Evolutionary conservation across 148 eudicot species (phyloP).

Genomic region (Heliosperma pusillum): DNA sequence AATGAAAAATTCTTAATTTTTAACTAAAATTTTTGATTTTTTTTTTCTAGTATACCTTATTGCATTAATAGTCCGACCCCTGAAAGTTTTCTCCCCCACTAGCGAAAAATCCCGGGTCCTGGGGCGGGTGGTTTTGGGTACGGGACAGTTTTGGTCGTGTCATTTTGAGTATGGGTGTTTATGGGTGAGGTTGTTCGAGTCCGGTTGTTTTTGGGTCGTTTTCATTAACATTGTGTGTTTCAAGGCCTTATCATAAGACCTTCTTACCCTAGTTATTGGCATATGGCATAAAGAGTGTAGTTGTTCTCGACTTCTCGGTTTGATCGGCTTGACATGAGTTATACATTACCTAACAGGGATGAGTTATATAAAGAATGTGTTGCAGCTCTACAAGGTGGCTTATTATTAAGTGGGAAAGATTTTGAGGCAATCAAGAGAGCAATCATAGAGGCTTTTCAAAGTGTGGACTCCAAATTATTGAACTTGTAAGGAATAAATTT

Average conservation of each 20-base stretch:
- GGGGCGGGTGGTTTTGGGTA: too few relatives aligned
- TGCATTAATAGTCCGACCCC: too few relatives aligned
- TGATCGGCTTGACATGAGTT: constrained; percentile 18
- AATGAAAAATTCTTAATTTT: too few relatives aligned
- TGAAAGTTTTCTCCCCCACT: too few relatives aligned
- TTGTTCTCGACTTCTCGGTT: neutral
- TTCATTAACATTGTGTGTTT: neutral
- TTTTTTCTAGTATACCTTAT: too few relatives aligned
- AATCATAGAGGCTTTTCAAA: constrained; percentile 57
- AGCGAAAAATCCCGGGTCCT: too few relatives aligned
- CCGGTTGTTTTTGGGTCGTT: neutral
- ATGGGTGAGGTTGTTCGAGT: neutral
- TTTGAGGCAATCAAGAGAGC: constrained; percentile 47
- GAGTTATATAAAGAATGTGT: constrained; percentile 89
- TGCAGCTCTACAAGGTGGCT: constrained; percentile 64
- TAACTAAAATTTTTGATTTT: too few relatives aligned
- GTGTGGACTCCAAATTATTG: constrained; percentile 62
- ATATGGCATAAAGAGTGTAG: neutral
- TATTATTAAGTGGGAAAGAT: constrained; percentile 55
- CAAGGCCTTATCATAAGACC: neutral
- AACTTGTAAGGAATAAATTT: constrained; percentile 43
- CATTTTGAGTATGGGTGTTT: too few relatives aligned
- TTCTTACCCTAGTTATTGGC: neutral
- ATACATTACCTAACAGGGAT: constrained; percentile 44
- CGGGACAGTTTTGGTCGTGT: too few relatives aligned